phyloP scores from a whole-genome alignment of 768 basidiomycete species.

The Mycena vulgaris region DNA sequence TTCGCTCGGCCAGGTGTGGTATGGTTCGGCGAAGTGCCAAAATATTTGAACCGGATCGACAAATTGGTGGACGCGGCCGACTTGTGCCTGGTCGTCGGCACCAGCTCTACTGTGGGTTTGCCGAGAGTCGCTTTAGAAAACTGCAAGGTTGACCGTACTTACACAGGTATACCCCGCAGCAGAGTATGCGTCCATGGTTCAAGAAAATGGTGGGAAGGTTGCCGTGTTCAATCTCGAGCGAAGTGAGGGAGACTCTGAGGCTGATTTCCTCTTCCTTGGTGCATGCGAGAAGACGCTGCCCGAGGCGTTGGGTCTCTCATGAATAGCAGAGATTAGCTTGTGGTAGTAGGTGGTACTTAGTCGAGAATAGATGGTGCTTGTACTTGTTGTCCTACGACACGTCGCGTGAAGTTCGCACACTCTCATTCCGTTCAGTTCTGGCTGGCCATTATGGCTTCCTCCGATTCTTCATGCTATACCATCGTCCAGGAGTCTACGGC shows the following conservation, averaged over 20 bases:
- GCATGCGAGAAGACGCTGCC: slow-evolving; percentile 63
- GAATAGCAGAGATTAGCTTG: background rate
- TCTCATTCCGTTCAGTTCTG: slow-evolving; percentile 11
- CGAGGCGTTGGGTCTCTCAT: slow-evolving; percentile 49
- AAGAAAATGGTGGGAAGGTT: slow-evolving; percentile 53
- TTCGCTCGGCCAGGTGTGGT: slow-evolving; percentile 69
- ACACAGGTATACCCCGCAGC: slow-evolving; percentile 64
- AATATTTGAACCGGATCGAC: slow-evolving; percentile 57
- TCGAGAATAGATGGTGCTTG: background rate
- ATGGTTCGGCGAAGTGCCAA: slow-evolving; percentile 69
- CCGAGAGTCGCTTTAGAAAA: background rate
- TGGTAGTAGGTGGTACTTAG: background rate
- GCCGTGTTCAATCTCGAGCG: slow-evolving; percentile 58
- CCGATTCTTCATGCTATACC: slow-evolving; percentile 83
- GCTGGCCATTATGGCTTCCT: slow-evolving; percentile 54
- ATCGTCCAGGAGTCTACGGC: slow-evolving; percentile 80
- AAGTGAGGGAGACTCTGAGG: slow-evolving; percentile 53
- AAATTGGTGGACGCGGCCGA: slow-evolving; percentile 62
- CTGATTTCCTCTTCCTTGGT: slow-evolving; percentile 65
- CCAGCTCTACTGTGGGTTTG: slow-evolving; percentile 62
- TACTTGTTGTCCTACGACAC: slow-evolving; percentile 9
- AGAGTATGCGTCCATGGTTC: slow-evolving; percentile 49
- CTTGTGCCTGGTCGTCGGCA: slow-evolving; percentile 69
- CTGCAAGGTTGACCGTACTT: background rate
- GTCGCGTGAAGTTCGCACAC: slow-evolving; percentile 16